Conservation (phyloP, 805 yeast species). For the Suhomyces emberorum region DNA sequence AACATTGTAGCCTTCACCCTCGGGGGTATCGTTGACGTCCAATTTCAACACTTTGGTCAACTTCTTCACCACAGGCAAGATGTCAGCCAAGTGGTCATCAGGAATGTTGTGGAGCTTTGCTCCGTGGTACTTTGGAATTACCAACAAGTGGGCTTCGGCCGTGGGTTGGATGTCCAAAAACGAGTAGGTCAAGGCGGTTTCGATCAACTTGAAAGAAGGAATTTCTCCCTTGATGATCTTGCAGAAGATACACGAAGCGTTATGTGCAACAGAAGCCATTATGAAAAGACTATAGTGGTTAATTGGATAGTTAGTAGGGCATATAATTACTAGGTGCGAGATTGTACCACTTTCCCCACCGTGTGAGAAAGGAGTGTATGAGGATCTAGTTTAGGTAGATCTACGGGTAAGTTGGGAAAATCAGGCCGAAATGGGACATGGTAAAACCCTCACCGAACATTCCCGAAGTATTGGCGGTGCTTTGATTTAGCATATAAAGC, state of each 20-base stretch:
- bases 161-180: conserved; percentile 94
- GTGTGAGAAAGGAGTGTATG: too few relatives aligned
- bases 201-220: conserved; percentile 87
- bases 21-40: conserved; percentile 56
- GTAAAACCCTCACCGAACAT: too few relatives aligned
- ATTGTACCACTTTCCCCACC: too few relatives aligned
- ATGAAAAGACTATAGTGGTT: conserved; percentile 4
- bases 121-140: conserved; percentile 93
- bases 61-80: conserved; percentile 85
- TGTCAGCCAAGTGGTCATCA: conserved; percentile 82
- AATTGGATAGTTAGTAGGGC: not conserved
- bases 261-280: conserved; percentile 23
- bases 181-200: conserved; percentile 76
- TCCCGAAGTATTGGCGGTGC: too few relatives aligned
- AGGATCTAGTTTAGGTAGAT: too few relatives aligned
- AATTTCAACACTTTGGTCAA: conserved; percentile 70
- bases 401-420: too few relatives aligned
- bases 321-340: too few relatives aligned
- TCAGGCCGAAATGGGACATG: too few relatives aligned
- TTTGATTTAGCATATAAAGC: too few relatives aligned
- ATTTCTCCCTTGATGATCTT: conserved; percentile 94
- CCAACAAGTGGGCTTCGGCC: conserved; percentile 80
- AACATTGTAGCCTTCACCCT: conserved; percentile 78
- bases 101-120: conserved; percentile 90
- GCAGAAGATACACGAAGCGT: conserved; percentile 83